Conservation (phyloP, 2,329 filamentous ascomycete species). For the Xylaria sp. region DNA sequence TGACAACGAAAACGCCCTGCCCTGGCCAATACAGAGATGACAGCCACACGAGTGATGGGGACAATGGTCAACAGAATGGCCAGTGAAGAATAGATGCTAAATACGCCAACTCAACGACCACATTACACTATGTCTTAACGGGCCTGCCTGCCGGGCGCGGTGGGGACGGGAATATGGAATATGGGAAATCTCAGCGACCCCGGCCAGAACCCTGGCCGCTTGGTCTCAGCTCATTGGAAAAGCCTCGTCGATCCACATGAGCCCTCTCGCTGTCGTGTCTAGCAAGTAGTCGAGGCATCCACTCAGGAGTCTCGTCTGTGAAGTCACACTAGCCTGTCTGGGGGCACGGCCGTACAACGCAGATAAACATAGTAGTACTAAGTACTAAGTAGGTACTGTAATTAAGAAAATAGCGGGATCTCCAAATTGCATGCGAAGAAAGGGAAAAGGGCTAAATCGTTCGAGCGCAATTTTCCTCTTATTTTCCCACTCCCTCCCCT, state of each 20-base stretch:
- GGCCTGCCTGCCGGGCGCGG: constrained; percentile 4
- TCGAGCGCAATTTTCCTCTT: constrained; percentile 17
- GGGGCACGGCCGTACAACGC: not conserved
- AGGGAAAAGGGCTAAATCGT: constrained; percentile 17
- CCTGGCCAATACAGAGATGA: not conserved
- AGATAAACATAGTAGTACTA: no score
- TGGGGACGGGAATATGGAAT: not conserved
- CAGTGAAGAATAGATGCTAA: not conserved
- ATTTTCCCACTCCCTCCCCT: constrained; percentile 8
- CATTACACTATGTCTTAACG: not conserved
- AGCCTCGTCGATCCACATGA: constrained; percentile 42
- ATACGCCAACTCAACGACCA: not conserved
- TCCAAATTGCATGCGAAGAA: constrained; percentile 10
- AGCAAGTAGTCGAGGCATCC: constrained; percentile 25
- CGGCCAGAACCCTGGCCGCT: not conserved
- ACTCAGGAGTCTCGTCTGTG: constrained; percentile 16
- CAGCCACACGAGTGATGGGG: not conserved
- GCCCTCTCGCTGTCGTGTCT: constrained; percentile 11
- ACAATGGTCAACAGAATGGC: not conserved
- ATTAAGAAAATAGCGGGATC: not conserved
- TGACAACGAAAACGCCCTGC: not conserved
- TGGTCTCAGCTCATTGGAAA: constrained; percentile 17
- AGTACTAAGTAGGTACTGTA: constrained; percentile 7
- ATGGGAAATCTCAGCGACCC: constrained; percentile 14
- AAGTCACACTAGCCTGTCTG: constrained; percentile 20